Conservation (phyloP, 2,329 filamentous ascomycete genomes). For the Penicillium crustosum region DNA sequence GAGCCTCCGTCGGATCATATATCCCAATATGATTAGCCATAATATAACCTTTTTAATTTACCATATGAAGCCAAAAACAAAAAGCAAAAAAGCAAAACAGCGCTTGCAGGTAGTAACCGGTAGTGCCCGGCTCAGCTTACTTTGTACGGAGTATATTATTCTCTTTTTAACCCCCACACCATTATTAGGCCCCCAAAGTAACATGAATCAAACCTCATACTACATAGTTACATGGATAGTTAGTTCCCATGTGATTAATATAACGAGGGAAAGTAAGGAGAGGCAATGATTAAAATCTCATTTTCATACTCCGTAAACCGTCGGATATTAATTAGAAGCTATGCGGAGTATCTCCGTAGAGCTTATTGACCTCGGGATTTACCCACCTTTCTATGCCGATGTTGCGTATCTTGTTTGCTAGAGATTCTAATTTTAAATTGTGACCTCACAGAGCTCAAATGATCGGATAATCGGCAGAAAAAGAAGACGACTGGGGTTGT, state of each 20-base stretch:
- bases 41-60: conserved; percentile 4
- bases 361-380: background rate
- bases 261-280: no score
- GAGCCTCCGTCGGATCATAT: conserved; percentile 4
- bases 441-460: background rate
- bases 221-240: no score
- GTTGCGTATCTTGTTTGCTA: background rate
- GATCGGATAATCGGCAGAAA: background rate
- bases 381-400: background rate
- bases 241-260: background rate
- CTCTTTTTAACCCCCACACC: background rate
- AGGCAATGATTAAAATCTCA: no score
- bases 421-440: background rate
- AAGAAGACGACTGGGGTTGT: background rate
- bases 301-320: background rate
- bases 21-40: conserved; percentile 2
- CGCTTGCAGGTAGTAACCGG: background rate
- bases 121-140: background rate
- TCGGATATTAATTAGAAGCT: background rate
- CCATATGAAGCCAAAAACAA: background rate
- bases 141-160: background rate
- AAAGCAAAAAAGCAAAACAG: background rate
- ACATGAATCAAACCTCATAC: background rate
- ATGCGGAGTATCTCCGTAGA: background rate
- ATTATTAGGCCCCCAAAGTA: background rate